phyloP scores from a whole-genome alignment of 257 asterid genomes.

The Rubia yunnanensis region DNA sequence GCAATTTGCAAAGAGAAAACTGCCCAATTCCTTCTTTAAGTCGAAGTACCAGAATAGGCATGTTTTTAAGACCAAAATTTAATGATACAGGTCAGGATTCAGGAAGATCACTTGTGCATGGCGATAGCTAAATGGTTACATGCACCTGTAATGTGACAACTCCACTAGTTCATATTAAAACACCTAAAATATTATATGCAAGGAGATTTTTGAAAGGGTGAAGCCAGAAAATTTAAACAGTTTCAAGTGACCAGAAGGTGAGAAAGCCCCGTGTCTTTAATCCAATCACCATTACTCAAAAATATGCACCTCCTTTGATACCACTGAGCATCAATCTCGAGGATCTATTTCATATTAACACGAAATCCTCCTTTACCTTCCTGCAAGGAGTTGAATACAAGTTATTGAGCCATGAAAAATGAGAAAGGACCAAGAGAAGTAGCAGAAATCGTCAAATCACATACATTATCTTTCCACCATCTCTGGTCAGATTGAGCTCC shows the following conservation, averaged over 20 bases:
- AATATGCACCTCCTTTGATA: slow-evolving; percentile 2
- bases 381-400: slow-evolving; percentile 3
- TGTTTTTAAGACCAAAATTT: slow-evolving; percentile 11
- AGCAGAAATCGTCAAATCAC: not conserved
- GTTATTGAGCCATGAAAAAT: not conserved
- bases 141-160: slow-evolving; percentile 4
- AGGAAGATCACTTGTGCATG: slow-evolving; percentile 3
- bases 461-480: slow-evolving; percentile 30
- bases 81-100: slow-evolving; percentile 10
- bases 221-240: slow-evolving; percentile 3
- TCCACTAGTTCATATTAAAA: not conserved
- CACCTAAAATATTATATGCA: slow-evolving; percentile 19
- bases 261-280: slow-evolving; percentile 2
- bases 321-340: slow-evolving; percentile 3
- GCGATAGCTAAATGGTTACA: not conserved
- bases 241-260: slow-evolving; percentile 1
- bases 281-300: not conserved
- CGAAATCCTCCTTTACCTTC: not conserved
- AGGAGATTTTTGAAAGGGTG: not conserved
- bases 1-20: not conserved
- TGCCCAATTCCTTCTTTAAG: not conserved
- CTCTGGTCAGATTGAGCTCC: slow-evolving; percentile 13
- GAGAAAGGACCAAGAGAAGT: not conserved
- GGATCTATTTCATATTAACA: not conserved
- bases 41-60: not conserved